Evolutionary conservation across 2,329 filamentous ascomycete species (phyloP), one percentile per base, ranked within the genome.

Genomic region (Diaporthe batatas): DNA sequence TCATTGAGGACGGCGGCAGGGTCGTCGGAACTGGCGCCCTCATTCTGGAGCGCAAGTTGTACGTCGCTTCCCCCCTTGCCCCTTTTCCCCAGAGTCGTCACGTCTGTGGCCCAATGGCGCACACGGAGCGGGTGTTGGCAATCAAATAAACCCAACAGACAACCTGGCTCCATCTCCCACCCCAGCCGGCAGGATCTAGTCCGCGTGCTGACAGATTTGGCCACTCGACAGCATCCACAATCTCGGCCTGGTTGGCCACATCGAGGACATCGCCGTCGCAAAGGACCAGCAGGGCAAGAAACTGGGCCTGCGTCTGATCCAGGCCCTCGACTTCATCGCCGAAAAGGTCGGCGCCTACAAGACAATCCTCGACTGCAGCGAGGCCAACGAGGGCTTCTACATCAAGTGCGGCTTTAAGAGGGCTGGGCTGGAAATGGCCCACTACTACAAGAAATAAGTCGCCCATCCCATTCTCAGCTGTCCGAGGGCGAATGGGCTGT

Each of bases 261-360:
- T 98, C 83, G 96, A 98, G 83, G 96, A 99, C 81, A 98, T 99
- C 81, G 95, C 96, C 23, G 95, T 99, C 49, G 91, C 94, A 76
- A 95, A 95, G 84, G 94, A 97, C 79, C 95, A 98, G 85, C 96
- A 98, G 84, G 96, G 96, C 77, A 98, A 98, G 90, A 98, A 98
- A 85, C 88, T 98, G 55, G 96, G 96, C 6, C 86, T 98, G 80
- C 90, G 94, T 77, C 92, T 98, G 77, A 98, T 98, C 79, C 94
- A 98, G 85, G 95, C 96, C 10, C 88, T 99, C 80, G 95, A 98
- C 83, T 93, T 89, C 81, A 91, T 98, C 74, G 95, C 95, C 71
- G 91, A 94, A 81, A 90, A 94, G 81, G 92, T 96, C 72, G 96
- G 96, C 71, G 98, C 96, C 84, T 98, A 98, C 85, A 98, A 96